These are phyloP conservation scores for Candida maesae DNA, from an alignment of 805 yeast genomes.

Conservation along the genomic window DNA sequence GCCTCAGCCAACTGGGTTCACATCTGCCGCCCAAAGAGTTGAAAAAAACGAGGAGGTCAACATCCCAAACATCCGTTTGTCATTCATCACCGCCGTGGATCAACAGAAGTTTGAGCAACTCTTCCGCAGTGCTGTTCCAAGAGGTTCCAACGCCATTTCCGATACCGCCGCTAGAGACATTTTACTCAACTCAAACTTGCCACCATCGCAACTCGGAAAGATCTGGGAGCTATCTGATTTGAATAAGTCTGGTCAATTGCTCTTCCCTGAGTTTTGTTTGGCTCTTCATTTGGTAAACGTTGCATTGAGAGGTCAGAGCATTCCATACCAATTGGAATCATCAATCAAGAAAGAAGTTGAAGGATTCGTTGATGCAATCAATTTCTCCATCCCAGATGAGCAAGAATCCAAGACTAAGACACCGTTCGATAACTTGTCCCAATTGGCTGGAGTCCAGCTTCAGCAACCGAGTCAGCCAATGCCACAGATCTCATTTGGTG, in stretches of 20 bases:
- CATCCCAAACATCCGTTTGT: slow-evolving; percentile 72
- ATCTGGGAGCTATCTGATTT: slow-evolving; percentile 94
- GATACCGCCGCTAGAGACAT: slow-evolving; percentile 78
- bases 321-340: slow-evolving; percentile 71
- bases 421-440: slow-evolving; percentile 38
- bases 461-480: slow-evolving; percentile 24
- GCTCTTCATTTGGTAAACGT: slow-evolving; percentile 84
- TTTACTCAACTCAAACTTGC: slow-evolving; percentile 72
- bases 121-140: slow-evolving; percentile 73
- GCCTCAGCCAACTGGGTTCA: slow-evolving; percentile 41
- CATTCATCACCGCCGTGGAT: slow-evolving; percentile 81
- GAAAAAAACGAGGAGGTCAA: slow-evolving; percentile 55
- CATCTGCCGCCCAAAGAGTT: slow-evolving; percentile 24
- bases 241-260: slow-evolving; percentile 73
- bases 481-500: slow-evolving; percentile 19
- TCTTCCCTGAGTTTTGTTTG: slow-evolving; percentile 92
- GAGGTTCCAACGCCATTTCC: slow-evolving; percentile 44
- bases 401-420: slow-evolving; percentile 28
- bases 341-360: slow-evolving; percentile 78
- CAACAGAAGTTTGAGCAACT: slow-evolving; percentile 83
- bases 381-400: slow-evolving; percentile 66
- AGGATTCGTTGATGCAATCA: slow-evolving; percentile 86
- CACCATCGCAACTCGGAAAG: slow-evolving; percentile 71
- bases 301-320: slow-evolving; percentile 70
- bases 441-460: slow-evolving; percentile 31